Evolutionary conservation across 768 basidiomycete genomes (phyloP).

Genomic region (Lactarius hatsudake): DNA sequence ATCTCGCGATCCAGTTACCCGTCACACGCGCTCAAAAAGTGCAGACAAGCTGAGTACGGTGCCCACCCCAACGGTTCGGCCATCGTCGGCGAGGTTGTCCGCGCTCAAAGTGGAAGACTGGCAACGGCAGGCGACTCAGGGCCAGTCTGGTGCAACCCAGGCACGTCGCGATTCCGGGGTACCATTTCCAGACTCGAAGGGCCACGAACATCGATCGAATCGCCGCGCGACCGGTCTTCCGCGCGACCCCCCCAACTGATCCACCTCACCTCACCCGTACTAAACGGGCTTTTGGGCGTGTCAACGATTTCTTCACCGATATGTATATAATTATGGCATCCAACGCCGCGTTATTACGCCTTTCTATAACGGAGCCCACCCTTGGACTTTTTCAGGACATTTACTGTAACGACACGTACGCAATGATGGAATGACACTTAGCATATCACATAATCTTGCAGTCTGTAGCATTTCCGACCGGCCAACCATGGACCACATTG

Average conservation of each 20-base stretch:
- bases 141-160: conserved; percentile 23
- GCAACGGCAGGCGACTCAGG: conserved; percentile 63
- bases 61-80: conserved; percentile 30
- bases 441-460: conserved; percentile 17
- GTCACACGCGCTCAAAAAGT: conserved; percentile 56
- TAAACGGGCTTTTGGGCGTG: background rate
- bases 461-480: conserved; percentile 5
- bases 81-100: conserved; percentile 62
- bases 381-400: conserved; percentile 19
- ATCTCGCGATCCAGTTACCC: conserved; percentile 14
- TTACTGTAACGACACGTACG: conserved; percentile 10
- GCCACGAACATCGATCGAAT: conserved; percentile 32
- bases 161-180: conserved; percentile 40
- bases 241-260: conserved; percentile 42
- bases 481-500: conserved; percentile 9
- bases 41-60: conserved; percentile 55
- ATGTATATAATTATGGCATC: conserved; percentile 24
- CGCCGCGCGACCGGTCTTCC: conserved; percentile 35
- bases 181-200: conserved; percentile 54
- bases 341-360: conserved; percentile 18
- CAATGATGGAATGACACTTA: conserved; percentile 19
- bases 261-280: conserved; percentile 8
- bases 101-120: conserved; percentile 84
- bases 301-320: conserved; percentile 16
- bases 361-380: conserved; percentile 8